Percentiles rank a stretch among this genome's conserved stretches.
Evolutionary conservation across 2,329 filamentous ascomycete species (phyloP).

Genomic region (Ophiostoma fasciatum): DNA sequence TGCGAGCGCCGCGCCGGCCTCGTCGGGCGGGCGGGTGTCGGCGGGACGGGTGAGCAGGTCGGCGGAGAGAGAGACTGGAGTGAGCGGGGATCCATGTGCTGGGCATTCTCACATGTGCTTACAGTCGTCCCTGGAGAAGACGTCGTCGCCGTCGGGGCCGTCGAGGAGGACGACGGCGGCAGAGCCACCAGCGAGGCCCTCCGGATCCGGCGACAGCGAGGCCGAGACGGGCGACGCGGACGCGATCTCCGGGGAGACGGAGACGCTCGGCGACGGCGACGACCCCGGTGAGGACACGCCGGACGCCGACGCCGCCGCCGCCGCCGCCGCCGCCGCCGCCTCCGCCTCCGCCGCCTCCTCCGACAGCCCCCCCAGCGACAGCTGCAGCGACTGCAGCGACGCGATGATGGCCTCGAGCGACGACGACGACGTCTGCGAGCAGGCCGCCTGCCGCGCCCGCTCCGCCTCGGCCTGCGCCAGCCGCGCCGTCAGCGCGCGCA

Average conservation of each 20-base stretch:
- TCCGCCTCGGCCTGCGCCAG: slow-evolving; percentile 6
- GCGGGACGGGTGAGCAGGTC: slow-evolving; percentile 2
- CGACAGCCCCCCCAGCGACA: slow-evolving; percentile 2
- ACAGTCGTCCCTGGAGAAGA: too few relatives aligned
- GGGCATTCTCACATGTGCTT: too few relatives aligned
- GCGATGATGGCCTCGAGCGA: slow-evolving; percentile 4
- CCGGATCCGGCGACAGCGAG: too few relatives aligned
- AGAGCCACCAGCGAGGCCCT: too few relatives aligned
- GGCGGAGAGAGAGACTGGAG: slow-evolving; percentile 5
- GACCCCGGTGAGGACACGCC: too few relatives aligned
- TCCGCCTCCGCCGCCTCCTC: neutral
- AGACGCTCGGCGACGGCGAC: too few relatives aligned
- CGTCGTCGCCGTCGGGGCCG: too few relatives aligned
- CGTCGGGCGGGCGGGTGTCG: neutral
- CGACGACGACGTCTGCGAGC: slow-evolving; percentile 3
- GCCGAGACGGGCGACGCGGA: too few relatives aligned
- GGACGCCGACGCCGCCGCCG: neutral
- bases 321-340: neutral
- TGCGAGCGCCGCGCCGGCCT: neutral
- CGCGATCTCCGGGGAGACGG: too few relatives aligned
- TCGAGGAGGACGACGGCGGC: too few relatives aligned
- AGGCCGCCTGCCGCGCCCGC: slow-evolving; percentile 2
- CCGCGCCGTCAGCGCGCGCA: slow-evolving; percentile 2
- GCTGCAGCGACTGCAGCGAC: slow-evolving; percentile 5
- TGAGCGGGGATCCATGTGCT: too few relatives aligned